Evolutionary conservation across 2,329 filamentous ascomycete species (phyloP).

Genomic region (Proliferodiscus dingleyae): DNA sequence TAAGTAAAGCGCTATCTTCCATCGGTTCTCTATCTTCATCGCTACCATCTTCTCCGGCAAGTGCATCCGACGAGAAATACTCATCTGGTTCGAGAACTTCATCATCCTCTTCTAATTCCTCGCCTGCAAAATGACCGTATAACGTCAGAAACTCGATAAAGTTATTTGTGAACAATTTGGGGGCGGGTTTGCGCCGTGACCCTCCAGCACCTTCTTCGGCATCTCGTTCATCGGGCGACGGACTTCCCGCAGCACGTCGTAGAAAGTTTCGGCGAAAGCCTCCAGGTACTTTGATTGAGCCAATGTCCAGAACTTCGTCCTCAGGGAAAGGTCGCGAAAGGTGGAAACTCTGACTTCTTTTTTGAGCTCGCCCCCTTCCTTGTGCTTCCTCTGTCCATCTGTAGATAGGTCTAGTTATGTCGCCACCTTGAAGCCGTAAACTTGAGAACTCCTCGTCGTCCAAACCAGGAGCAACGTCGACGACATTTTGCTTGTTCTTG

Average conservation of each 20-base stretch:
- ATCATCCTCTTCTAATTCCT: slow-evolving; percentile 94
- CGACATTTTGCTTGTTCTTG: slow-evolving; percentile 29
- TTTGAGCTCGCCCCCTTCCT: slow-evolving; percentile 52
- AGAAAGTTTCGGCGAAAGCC: slow-evolving; percentile 91
- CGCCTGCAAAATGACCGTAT: slow-evolving; percentile 96
- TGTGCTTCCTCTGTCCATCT: slow-evolving; percentile 87
- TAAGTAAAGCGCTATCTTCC: slow-evolving; percentile 80
- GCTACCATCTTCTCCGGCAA: slow-evolving; percentile 49
- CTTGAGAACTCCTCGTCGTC: slow-evolving; percentile 88
- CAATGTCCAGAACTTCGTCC: slow-evolving; percentile 76
- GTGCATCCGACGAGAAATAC: slow-evolving; percentile 78
- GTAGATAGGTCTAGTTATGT: slow-evolving; percentile 92
- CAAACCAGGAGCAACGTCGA: slow-evolving; percentile 32
- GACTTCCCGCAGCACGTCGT: slow-evolving; percentile 66
- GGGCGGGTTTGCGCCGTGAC: slow-evolving; percentile 39
- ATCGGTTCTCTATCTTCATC: slow-evolving; percentile 73
- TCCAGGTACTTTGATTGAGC: slow-evolving; percentile 85
- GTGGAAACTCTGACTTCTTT: slow-evolving; percentile 88
- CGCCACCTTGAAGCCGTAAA: slow-evolving; percentile 84
- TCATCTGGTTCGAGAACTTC: slow-evolving; percentile 82
- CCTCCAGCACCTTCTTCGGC: slow-evolving; percentile 33
- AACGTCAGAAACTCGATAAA: slow-evolving; percentile 94
- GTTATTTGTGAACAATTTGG: slow-evolving; percentile 76
- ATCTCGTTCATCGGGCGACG: slow-evolving; percentile 39
- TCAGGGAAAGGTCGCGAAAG: slow-evolving; percentile 72